Evolutionary conservation across 1,139 yeast genomes (phyloP), one percentile per base, ranked within the genome.

Genomic region (Pneumocystis jirovecii): DNA sequence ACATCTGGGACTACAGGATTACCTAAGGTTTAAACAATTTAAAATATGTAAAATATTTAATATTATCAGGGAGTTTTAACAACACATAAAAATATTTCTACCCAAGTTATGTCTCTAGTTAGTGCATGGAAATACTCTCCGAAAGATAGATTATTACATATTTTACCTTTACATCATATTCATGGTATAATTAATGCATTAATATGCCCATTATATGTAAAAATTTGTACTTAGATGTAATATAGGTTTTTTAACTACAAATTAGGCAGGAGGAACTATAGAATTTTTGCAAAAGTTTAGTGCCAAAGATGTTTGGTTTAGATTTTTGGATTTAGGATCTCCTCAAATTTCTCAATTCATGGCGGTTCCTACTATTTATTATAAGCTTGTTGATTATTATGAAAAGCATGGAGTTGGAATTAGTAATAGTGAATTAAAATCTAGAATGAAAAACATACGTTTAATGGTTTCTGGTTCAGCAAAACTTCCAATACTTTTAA

Each of bases 391-490:
- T 19, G 60, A 62, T 37, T 65, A 62, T n/a, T 64, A 60, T 25
- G 39, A 17, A 45, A 64, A 45, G 31, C 45, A 63, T 12, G 62
- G 45, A 2, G 45, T 63, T 29, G 45, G 31, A 21, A 25, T 60
- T 25, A 10, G 7, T 60, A 12, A 21, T 29, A 5, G 7, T 21
- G 57, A 50, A 10, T 50, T 50, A 15, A 50, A 50, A 50, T 50
- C 57, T 50, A 50, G 57, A 25, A 50, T 50, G 57, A 50, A 50
- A 25, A 25, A 50, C 8, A 65, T 74, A 60, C 64, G 72, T 42
- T 70, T 75, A 60, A 76, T 74, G 39, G 74, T 75, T 76, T 74
- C 77, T 65, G 78, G 78, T 3, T 74, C 77, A 4, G 78, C 78
- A 3, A 77, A 78, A 2, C 71, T 75, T 21, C 78, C 78, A 2